A percentile compares a stretch with the other conserved stretches of the same genome.
Conservation (phyloP, 331 rosid genomes). For the Pyracantha coccinea region DNA sequence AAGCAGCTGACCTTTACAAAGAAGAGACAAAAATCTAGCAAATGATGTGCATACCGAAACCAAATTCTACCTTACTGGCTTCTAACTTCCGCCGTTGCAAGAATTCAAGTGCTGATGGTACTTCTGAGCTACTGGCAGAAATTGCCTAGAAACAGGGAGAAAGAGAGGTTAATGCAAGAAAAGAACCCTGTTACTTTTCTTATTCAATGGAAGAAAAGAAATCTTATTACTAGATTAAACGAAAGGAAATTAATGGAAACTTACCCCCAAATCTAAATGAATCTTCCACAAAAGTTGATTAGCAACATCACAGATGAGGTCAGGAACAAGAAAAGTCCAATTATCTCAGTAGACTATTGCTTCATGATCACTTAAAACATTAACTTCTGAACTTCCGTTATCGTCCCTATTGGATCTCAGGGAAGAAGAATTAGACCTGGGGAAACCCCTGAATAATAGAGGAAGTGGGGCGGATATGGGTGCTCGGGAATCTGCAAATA, state of each 20-base stretch:
- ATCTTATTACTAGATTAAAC: slow-evolving; percentile 1
- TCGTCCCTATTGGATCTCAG: slow-evolving; percentile 54
- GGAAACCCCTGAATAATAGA: slow-evolving; percentile 69
- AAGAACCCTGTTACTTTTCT: neutral
- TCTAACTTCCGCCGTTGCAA: slow-evolving; percentile 89
- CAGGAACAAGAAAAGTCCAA: slow-evolving; percentile 85
- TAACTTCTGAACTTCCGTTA: slow-evolving; percentile 39
- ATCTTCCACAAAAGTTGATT: slow-evolving; percentile 75
- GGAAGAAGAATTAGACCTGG: slow-evolving; percentile 44
- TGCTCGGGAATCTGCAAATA: slow-evolving; percentile 78
- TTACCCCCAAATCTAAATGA: slow-evolving; percentile 79
- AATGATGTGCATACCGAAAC: slow-evolving; percentile 11
- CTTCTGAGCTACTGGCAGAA: slow-evolving; percentile 95
- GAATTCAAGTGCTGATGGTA: slow-evolving; percentile 80
- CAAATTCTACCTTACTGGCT: slow-evolving; percentile 53
- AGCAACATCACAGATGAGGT: slow-evolving; percentile 65
- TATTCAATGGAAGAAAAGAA: neutral
- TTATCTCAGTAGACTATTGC: slow-evolving; percentile 54
- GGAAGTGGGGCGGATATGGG: slow-evolving; percentile 99
- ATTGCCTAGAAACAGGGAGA: slow-evolving; percentile 55
- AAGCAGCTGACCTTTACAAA: neutral
- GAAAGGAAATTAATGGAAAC: slow-evolving; percentile 11
- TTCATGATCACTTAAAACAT: slow-evolving; percentile 38
- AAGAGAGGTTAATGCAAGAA: slow-evolving; percentile 3
- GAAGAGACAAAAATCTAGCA: slow-evolving; percentile 14